Conservation (phyloP, 2,329 filamentous ascomycete genomes). For the Verticillium nubilum region DNA sequence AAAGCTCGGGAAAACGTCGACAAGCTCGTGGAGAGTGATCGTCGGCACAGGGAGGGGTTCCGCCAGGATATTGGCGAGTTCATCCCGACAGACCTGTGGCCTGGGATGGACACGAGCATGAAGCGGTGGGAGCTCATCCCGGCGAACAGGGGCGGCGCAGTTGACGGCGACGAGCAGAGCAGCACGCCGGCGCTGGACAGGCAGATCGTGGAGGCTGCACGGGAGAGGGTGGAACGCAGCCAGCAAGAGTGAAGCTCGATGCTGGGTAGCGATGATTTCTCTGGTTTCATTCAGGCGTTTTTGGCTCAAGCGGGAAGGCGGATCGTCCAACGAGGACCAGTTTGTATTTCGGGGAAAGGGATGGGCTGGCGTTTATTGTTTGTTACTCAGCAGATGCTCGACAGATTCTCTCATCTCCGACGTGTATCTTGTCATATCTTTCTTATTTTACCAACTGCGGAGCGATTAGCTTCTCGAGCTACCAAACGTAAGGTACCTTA, state of each 20-base stretch:
- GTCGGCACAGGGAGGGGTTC: constrained; percentile 70
- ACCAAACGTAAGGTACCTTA: too few relatives aligned
- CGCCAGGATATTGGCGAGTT: constrained; percentile 78
- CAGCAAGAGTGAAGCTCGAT: constrained; percentile 3
- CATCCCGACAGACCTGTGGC: constrained; percentile 84
- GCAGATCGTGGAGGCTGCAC: constrained; percentile 21
- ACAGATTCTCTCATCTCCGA: not conserved
- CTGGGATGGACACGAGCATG: constrained; percentile 60
- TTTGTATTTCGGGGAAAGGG: not conserved
- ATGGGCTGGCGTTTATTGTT: not conserved
- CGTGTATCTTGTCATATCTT: not conserved
- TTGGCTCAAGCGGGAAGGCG: not conserved
- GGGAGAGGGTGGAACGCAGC: constrained; percentile 14
- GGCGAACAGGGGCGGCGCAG: constrained; percentile 17
- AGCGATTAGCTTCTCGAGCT: too few relatives aligned
- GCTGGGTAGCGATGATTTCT: not conserved
- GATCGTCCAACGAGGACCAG: not conserved
- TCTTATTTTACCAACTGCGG: not conserved
- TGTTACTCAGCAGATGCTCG: not conserved
- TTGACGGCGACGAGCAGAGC: constrained; percentile 3
- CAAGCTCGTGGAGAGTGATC: constrained; percentile 68
- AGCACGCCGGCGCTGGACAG: constrained; percentile 22
- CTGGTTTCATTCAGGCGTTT: not conserved
- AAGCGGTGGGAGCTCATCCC: constrained; percentile 44
- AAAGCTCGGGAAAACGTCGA: constrained; percentile 75